Evolutionary conservation across 768 basidiomycete genomes (phyloP).

Genomic region (Lactifluus echinatus): DNA sequence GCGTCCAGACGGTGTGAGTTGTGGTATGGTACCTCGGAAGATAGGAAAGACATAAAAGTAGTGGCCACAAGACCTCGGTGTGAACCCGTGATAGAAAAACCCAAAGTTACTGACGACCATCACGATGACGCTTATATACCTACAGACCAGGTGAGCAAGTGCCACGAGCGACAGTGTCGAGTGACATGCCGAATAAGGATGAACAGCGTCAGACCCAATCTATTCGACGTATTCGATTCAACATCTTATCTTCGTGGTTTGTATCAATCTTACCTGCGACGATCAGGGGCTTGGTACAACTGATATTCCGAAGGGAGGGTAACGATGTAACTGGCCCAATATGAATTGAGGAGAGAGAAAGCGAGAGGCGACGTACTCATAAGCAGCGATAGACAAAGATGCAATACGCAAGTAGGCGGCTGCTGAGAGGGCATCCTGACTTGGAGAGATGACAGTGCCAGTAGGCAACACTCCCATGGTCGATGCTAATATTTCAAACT

Average conservation of each 20-base stretch:
- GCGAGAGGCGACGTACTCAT: conserved; percentile 13
- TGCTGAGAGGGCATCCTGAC: not conserved
- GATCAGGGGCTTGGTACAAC: conserved; percentile 4
- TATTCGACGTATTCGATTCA: not conserved
- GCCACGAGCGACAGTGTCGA: not conserved
- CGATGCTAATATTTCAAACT: not conserved
- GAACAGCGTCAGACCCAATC: conserved; percentile 15
- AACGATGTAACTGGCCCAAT: conserved; percentile 11
- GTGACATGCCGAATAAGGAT: conserved; percentile 14
- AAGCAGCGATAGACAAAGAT: conserved; percentile 14
- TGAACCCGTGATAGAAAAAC: conserved; percentile 47
- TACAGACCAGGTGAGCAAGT: conserved; percentile 19
- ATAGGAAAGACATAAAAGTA: conserved; percentile 47
- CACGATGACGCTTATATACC: conserved; percentile 38
- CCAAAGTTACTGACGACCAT: conserved; percentile 48
- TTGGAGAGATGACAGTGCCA: not conserved
- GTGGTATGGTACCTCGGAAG: conserved; percentile 45
- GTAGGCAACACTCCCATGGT: not conserved
- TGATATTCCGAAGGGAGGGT: conserved; percentile 19
- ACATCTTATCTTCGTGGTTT: not conserved
- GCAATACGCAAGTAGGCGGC: conserved; percentile 18
- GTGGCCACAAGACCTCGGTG: conserved; percentile 34
- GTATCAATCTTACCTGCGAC: not conserved
- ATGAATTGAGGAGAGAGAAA: not conserved
- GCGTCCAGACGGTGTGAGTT: not conserved